Evolutionary conservation across 176 grass and related monocot species (phyloP).

Genomic region (Aegilops tauschii): DNA sequence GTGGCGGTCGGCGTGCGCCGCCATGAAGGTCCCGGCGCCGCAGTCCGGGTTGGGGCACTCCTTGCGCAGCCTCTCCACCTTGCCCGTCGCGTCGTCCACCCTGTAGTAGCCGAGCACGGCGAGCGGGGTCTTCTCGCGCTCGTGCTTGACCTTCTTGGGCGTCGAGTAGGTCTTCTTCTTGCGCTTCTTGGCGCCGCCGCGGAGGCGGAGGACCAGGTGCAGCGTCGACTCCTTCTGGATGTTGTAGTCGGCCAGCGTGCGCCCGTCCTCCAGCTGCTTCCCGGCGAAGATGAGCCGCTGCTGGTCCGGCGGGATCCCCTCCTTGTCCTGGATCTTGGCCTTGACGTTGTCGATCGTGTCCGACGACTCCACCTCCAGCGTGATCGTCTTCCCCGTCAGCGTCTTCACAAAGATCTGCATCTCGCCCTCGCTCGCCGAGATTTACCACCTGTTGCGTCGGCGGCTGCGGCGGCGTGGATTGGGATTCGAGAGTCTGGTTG

Average conservation of each 20-base stretch:
- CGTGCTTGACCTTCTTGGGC: conserved; percentile 44
- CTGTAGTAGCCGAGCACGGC: conserved; percentile 39
- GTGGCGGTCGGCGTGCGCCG: conserved; percentile 29
- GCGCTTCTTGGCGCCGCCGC: conserved; percentile 45
- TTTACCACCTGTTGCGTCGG: neutral
- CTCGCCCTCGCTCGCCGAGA: neutral
- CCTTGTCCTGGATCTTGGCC: conserved; percentile 20
- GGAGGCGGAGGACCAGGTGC: conserved; percentile 54
- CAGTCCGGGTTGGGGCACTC: conserved; percentile 28
- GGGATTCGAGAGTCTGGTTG: neutral
- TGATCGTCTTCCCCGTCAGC: conserved; percentile 48
- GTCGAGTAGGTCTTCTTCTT: conserved; percentile 54
- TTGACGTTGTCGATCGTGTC: conserved; percentile 32
- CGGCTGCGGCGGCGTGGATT: conserved; percentile 2
- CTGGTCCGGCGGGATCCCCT: conserved; percentile 79
- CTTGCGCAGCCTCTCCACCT: conserved; percentile 28
- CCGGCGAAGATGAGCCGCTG: conserved; percentile 91
- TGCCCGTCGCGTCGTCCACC: conserved; percentile 40
- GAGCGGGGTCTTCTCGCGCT: conserved; percentile 28
- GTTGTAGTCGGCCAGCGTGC: conserved; percentile 71
- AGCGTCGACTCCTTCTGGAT: conserved; percentile 60
- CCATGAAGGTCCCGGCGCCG: conserved; percentile 32
- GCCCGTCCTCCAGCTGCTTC: conserved; percentile 91
- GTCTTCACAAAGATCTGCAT: conserved; percentile 54
- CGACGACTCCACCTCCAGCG: conserved; percentile 20